A percentile compares a stretch with the other conserved stretches of the same genome.
Conservation (phyloP, 306 rosid species). For the Dicorynia guianensis region DNA sequence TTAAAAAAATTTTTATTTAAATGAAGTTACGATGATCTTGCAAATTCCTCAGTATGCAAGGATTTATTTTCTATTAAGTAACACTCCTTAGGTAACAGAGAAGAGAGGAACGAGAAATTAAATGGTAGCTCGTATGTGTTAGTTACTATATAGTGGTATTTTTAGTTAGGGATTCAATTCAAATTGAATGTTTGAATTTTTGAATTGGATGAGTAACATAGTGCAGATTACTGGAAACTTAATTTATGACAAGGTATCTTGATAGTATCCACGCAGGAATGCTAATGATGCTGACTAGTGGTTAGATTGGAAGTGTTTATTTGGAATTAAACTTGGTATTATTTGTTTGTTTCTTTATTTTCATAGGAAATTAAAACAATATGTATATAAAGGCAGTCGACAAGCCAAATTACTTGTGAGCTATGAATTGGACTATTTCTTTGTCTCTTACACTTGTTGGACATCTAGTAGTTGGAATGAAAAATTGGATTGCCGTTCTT, state of each 20-base stretch:
- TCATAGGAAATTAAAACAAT: no score
- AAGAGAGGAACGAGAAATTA: slow-evolving; percentile 1
- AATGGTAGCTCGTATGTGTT: neutral
- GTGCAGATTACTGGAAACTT: neutral
- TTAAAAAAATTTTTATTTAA: neutral
- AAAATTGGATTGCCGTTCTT: neutral
- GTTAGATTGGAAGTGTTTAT: slow-evolving; percentile 6
- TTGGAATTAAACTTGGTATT: neutral
- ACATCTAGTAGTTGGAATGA: neutral
- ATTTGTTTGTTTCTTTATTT: neutral
- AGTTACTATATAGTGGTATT: neutral
- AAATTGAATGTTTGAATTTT: neutral
- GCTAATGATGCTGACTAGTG: neutral
- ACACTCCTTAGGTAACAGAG: neutral
- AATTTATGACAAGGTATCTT: neutral
- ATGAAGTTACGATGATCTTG: neutral
- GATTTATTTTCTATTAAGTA: neutral
- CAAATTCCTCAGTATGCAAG: neutral
- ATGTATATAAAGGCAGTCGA: no score
- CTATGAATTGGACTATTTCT: no score
- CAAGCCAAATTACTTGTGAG: no score
- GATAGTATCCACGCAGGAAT: neutral
- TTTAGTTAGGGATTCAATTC: slow-evolving; percentile 6
- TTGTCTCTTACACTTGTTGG: neutral
- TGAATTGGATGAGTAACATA: neutral